These are phyloP conservation scores for Claviceps quebecensis DNA, from an alignment of 2,329 filamentous ascomycete genomes.

Conservation along the genomic window DNA sequence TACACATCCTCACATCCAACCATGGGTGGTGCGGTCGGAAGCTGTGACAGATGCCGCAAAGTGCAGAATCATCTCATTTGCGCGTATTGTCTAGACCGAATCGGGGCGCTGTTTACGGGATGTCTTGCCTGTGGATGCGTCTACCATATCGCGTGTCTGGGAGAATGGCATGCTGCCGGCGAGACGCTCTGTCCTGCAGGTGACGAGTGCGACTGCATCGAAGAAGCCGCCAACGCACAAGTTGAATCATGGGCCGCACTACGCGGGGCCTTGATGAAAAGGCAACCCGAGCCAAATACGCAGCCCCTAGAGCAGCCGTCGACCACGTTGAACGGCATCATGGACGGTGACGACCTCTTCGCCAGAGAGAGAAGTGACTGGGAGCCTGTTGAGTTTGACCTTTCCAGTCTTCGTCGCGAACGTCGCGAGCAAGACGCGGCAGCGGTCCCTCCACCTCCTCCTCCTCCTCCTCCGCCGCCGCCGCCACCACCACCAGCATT, in stretches of 20 bases:
- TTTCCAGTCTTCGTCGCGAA: conserved; percentile 1
- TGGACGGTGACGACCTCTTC: conserved; percentile 16
- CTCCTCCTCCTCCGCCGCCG: too few species aligned
- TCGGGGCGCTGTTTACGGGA: conserved; percentile 44
- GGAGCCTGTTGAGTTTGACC: conserved; percentile 15
- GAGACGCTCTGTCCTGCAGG: conserved; percentile 47
- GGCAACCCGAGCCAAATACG: conserved; percentile 8
- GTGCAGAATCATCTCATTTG: conserved; percentile 44
- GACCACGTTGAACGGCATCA: conserved; percentile 10
- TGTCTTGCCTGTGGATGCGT: conserved; percentile 51
- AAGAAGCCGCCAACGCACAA: conserved; percentile 40
- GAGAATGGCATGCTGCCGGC: conserved; percentile 43
- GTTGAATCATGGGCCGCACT: conserved; percentile 47
- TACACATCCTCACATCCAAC: conserved; percentile 27
- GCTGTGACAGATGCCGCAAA: conserved; percentile 37
- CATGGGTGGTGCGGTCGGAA: conserved; percentile 33
- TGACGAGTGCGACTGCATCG: conserved; percentile 49
- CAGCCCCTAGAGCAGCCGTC: conserved; percentile 16
- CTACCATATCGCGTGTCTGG: conserved; percentile 43
- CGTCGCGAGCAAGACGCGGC: conserved; percentile 10
- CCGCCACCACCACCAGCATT: conserved; percentile 24
- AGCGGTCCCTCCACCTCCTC: not conserved
- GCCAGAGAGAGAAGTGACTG: conserved; percentile 11
- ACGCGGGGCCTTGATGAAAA: conserved; percentile 23
- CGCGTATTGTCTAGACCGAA: conserved; percentile 47